Conservation (phyloP, 2,329 filamentous ascomycete species). For the Fusarium goolgardi region DNA sequence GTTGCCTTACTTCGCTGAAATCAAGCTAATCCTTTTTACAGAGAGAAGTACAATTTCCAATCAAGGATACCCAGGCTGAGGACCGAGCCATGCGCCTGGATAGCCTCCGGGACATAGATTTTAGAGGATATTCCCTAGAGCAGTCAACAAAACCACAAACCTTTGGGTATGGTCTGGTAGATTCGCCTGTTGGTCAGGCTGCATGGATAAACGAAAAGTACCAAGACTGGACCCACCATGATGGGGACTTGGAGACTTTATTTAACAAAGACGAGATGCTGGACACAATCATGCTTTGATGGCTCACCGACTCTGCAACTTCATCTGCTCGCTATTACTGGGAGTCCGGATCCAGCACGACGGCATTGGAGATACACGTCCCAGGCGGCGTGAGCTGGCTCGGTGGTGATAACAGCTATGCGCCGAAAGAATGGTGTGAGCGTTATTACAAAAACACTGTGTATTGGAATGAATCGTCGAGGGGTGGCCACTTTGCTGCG, state of each 20-base stretch:
- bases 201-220: constrained; percentile 27
- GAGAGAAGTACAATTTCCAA: constrained; percentile 8
- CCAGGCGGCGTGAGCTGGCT: constrained; percentile 25
- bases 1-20: rapidly evolving
- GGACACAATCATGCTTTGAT: constrained; percentile 22
- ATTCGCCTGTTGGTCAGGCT: constrained; percentile 20
- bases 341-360: constrained; percentile 4
- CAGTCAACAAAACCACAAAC: constrained; percentile 22
- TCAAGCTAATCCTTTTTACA: background rate
- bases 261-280: constrained; percentile 27
- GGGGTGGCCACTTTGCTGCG: constrained; percentile 1
- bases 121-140: constrained; percentile 10
- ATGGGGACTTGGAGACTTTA: constrained; percentile 4
- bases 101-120: background rate
- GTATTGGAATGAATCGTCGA: background rate
- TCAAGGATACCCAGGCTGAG: background rate
- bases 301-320: constrained; percentile 14
- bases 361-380: background rate
- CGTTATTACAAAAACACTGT: constrained; percentile 7
- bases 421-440: constrained; percentile 9
- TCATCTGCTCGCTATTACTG: constrained; percentile 23
- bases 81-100: constrained; percentile 14
- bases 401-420: constrained; percentile 19
- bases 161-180: constrained; percentile 14
- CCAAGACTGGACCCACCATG: constrained; percentile 19